These are phyloP conservation scores for Fusarium solani-melongenae DNA, from an alignment of 2,329 filamentous ascomycete genomes.

Conservation along the genomic window DNA sequence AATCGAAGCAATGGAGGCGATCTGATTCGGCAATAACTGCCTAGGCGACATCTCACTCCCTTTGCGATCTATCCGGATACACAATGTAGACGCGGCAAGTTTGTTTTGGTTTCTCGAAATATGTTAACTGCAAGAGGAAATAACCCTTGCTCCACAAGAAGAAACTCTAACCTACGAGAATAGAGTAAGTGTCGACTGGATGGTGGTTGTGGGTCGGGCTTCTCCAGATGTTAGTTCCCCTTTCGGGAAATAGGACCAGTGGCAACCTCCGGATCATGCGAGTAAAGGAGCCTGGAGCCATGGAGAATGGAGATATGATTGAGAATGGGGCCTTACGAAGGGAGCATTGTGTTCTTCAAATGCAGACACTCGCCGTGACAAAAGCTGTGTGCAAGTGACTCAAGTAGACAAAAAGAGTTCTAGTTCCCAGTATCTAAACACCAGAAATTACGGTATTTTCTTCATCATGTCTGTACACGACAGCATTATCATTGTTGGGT, in stretches of 20 bases:
- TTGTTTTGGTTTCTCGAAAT: fast-evolving
- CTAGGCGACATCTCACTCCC: neutral
- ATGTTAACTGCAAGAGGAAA: neutral
- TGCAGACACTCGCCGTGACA: neutral
- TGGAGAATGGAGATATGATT: neutral
- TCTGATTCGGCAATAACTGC: neutral
- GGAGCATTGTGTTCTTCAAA: neutral
- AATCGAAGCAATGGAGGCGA: neutral
- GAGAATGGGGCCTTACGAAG: neutral
- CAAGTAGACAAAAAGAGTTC: neutral
- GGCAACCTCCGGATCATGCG: neutral
- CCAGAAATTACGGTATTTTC: neutral
- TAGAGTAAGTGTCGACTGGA: neutral
- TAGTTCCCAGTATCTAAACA: neutral
- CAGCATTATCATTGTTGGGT: conserved; percentile 42
- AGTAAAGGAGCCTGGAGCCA: neutral
- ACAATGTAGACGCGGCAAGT: fast-evolving
- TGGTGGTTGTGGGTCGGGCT: neutral
- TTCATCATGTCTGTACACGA: neutral
- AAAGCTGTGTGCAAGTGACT: neutral
- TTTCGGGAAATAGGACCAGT: neutral
- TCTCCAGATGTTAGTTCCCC: neutral
- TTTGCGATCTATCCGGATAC: neutral
- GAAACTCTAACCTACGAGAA: neutral
- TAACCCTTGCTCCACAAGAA: neutral